These are phyloP conservation scores for Lyophyllum atratum DNA, from an alignment of 768 basidiomycete genomes.

Conservation along the genomic window DNA sequence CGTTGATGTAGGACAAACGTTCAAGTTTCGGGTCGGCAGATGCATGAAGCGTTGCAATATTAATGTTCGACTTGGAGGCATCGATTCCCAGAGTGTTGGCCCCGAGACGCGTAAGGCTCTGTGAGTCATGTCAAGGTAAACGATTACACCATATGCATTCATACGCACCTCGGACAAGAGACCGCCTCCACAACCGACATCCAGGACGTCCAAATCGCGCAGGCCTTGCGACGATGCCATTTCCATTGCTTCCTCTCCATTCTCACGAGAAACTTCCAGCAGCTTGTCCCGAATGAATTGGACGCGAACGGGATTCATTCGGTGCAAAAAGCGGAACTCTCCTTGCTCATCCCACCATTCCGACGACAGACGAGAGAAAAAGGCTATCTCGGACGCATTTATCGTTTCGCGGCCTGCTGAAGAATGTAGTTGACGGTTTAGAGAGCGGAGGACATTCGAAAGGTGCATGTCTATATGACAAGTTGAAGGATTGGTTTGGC, in stretches of 20 bases:
- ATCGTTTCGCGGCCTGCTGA: constrained; percentile 36
- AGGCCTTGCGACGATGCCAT: constrained; percentile 42
- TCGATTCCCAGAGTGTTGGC: constrained; percentile 91
- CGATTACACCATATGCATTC: too few relatives aligned
- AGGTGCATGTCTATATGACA: constrained; percentile 19
- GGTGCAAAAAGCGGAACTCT: constrained; percentile 85
- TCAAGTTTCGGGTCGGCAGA: constrained; percentile 68
- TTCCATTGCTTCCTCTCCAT: constrained; percentile 37
- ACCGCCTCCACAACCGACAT: constrained; percentile 96
- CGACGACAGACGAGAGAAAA: constrained; percentile 79
- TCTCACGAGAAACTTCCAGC: constrained; percentile 59
- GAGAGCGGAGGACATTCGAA: constrained; percentile 13
- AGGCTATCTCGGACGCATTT: constrained; percentile 75
- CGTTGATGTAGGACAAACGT: constrained; percentile 59
- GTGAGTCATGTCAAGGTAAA: not conserved
- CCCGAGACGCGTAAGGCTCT: constrained; percentile 89
- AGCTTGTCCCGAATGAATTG: constrained; percentile 82
- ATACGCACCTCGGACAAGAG: constrained; percentile 79
- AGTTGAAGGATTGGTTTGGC: constrained; percentile 1
- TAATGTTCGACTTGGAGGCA: constrained; percentile 85
- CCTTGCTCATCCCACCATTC: constrained; percentile 93
- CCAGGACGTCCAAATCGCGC: constrained; percentile 71
- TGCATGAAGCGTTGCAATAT: constrained; percentile 83
- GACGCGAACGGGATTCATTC: constrained; percentile 92
- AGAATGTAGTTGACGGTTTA: constrained; percentile 15